Base-by-base conservation (phyloP, 139 green algal species). In the Chlamydomonas sphaeroides region DNA sequence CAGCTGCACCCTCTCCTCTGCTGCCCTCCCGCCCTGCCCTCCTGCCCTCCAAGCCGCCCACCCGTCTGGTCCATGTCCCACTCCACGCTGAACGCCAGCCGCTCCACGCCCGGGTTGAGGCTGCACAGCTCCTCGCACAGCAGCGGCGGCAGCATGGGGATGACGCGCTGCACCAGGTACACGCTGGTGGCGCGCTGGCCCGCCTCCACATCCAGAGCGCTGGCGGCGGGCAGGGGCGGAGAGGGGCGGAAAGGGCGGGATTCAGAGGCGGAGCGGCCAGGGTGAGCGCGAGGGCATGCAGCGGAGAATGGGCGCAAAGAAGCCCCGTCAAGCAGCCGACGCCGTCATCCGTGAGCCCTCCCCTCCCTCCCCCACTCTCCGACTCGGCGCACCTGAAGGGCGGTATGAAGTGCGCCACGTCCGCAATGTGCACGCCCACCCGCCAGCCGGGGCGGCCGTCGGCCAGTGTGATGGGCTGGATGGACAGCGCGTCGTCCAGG, bases 121-220 rank as follows among this genome's bases (percentile, higher is more conserved):
- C 80, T 92, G 81, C 96, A 99, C 68, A 99, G 92, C 83, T 98
- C 78, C 90, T 98, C 95, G 78, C 92, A 98, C 80, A 98, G 93
- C 65, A 97, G 86, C 21, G 88, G 91, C 5, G 95, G 95, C 68
- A 98, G 88, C 95, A 98, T 98, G 70, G 94, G 94, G n/a, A 97
- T 90, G 4, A 98, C 93, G 20, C 88, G 75, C 74, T 95, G 85
- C 56, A 94, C 91, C 36, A 95, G 74, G 84, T 95, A 95, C 80
- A 88, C 87, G 77, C 89, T 96, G n/a, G 94, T 97, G 85, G 86
- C 85, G 23, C 94, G 69, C 35, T 62, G 14, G 21, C 56, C 45
- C 4, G 95, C 95, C 72, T 96, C 95, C 14, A 86, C 68, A 79
- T 99, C 97, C 59, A 99, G 84, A 26, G 91, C 88, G 14, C 81